A percentile compares a stretch with the other conserved stretches of the same genome.
These are phyloP conservation scores for Marasmius tenuissimus DNA, from an alignment of 1,284 basidiomycete species.

Conservation along the genomic window DNA sequence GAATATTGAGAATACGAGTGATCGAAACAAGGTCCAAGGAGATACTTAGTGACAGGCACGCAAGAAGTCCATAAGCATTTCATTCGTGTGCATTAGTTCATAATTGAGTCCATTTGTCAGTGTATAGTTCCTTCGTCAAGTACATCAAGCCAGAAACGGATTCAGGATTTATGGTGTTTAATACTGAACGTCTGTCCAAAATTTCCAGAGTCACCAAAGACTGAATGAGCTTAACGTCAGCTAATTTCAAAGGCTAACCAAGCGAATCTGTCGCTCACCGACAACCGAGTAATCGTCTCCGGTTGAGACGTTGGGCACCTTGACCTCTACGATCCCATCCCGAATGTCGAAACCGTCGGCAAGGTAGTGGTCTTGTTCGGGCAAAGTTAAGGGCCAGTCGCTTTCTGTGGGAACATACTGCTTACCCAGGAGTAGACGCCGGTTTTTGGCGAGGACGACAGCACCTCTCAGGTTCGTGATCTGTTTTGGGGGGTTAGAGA, in stretches of 20 bases:
- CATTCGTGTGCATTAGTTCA: no score
- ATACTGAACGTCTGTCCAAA: constrained; percentile 37
- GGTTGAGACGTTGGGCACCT: constrained; percentile 33
- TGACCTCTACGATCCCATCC: constrained; percentile 34
- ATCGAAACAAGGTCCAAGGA: no score
- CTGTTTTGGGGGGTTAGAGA: constrained; percentile 33
- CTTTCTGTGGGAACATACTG: not conserved
- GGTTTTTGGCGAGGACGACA: constrained; percentile 39
- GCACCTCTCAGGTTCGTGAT: constrained; percentile 44
- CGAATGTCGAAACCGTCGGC: constrained; percentile 39
- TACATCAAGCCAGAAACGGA: no score
- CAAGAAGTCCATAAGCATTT: no score
- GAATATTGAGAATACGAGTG: no score
- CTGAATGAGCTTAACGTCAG: constrained; percentile 21
- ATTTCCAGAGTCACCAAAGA: constrained; percentile 56
- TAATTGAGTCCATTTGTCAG: no score
- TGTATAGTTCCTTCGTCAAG: no score
- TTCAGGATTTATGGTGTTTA: constrained; percentile 12
- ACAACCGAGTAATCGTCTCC: constrained; percentile 44
- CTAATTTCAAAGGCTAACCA: not conserved
- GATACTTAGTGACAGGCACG: no score
- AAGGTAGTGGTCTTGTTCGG: constrained; percentile 33
- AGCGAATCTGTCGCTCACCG: constrained; percentile 30
- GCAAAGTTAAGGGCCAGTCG: not conserved
- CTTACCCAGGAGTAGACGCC: constrained; percentile 22